phyloP scores from a whole-genome alignment of 306 rosid species.

The Lathyrus tuberosus region DNA sequence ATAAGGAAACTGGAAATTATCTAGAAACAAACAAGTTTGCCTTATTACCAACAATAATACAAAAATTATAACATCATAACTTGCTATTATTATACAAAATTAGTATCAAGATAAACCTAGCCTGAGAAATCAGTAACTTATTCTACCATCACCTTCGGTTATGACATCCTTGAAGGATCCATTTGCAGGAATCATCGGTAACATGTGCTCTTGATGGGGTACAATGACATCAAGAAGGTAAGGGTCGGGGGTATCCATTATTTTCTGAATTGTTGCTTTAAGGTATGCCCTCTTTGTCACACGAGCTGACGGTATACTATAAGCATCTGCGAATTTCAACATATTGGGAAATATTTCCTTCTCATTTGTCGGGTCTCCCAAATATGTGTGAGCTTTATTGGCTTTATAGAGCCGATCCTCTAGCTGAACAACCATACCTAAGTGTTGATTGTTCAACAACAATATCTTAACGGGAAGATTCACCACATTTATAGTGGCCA shows the following conservation, averaged over 20 bases:
- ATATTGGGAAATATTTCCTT: constrained; percentile 67
- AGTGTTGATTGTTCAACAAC: constrained; percentile 82
- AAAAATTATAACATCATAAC: too few species aligned
- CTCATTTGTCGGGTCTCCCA: constrained; percentile 72
- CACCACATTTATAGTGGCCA: constrained; percentile 75
- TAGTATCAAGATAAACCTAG: too few species aligned
- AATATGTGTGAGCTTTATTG: constrained; percentile 78
- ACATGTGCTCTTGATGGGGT: constrained; percentile 90
- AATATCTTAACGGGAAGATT: constrained; percentile 80
- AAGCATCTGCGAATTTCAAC: constrained; percentile 80
- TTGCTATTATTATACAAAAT: too few species aligned
- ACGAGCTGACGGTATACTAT: constrained; percentile 74
- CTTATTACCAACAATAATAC: too few species aligned
- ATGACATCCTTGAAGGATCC: constrained; percentile 83
- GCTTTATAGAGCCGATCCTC: constrained; percentile 91
- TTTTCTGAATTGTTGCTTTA: constrained; percentile 76
- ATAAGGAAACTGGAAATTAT: too few species aligned
- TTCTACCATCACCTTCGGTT: constrained; percentile 88
- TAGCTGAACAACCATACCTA: constrained; percentile 95
- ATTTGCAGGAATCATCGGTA: constrained; percentile 94
- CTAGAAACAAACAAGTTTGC: too few species aligned
- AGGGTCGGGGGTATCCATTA: constrained; percentile 87
- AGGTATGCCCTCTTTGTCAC: constrained; percentile 66
- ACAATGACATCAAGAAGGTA: constrained; percentile 84
- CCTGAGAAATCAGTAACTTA: too few species aligned